Evolutionary conservation across 768 basidiomycete species (phyloP).

Genomic region (Tricholoma hemisulphureum): DNA sequence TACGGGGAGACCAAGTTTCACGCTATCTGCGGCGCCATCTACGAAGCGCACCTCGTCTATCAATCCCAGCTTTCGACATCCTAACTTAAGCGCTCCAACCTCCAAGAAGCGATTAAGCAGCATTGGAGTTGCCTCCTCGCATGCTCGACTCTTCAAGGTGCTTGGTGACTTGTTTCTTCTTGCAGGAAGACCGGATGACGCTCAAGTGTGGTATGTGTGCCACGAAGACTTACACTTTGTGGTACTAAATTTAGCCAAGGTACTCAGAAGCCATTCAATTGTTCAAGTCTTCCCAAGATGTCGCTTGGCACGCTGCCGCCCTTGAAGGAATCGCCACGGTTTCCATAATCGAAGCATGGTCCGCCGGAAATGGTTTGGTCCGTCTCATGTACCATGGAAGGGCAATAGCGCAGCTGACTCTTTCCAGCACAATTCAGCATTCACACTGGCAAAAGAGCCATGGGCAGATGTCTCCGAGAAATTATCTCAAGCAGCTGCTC

Average conservation of each 20-base stretch:
- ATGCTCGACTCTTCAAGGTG: constrained; percentile 84
- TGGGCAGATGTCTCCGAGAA: constrained; percentile 79
- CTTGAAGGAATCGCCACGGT: constrained; percentile 84
- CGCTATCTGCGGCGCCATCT: constrained; percentile 37
- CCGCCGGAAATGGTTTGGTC: constrained; percentile 68
- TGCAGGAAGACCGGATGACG: constrained; percentile 82
- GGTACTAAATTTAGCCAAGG: constrained; percentile 41
- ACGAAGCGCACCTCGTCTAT: constrained; percentile 57
- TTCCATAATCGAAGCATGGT: constrained; percentile 82
- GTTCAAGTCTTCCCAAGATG: constrained; percentile 74
- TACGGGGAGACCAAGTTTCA: constrained; percentile 37
- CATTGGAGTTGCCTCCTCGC: constrained; percentile 70
- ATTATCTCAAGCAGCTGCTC: constrained; percentile 56
- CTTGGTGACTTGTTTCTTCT: constrained; percentile 87
- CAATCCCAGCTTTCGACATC: constrained; percentile 49
- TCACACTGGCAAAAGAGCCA: constrained; percentile 53
- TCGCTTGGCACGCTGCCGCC: constrained; percentile 86
- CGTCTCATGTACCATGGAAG: constrained; percentile 30
- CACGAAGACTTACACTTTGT: not conserved
- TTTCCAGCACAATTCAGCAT: constrained; percentile 53
- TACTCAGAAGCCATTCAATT: constrained; percentile 81
- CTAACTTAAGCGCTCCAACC: constrained; percentile 45
- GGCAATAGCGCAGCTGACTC: constrained; percentile 7
- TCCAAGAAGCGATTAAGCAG: constrained; percentile 63
- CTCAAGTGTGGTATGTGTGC: constrained; percentile 65